Base-by-base conservation (phyloP, 75 land plant species). In the Selaginella moellendorffii region DNA sequence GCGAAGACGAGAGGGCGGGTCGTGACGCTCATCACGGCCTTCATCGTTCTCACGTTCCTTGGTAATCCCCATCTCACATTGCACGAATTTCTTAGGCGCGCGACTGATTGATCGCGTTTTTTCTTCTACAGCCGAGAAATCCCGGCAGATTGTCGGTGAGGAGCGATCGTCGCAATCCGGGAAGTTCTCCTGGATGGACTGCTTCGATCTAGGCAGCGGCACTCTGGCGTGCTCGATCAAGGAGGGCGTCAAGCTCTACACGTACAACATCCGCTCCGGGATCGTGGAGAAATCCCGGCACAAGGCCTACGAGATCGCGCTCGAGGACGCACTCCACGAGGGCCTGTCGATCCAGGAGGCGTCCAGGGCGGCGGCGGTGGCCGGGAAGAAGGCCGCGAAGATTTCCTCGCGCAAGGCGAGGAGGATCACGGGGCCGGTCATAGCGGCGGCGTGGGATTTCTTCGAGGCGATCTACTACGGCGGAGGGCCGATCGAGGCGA, bases 401-500 rank as follows among this genome's bases (percentile, higher is more conserved):
- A 52, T 68, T 20, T 84, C 81, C 28, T 64, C 82, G 0, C 29
- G 67, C 2, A 74, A 87, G 66, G 85, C 88, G 29, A 85, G 77
- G 27, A 74, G 97, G 28, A 87, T 87, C 27, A 71, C 75, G 30
- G 97, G 97, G 5, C 97, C 97, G 21, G 69, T 90, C 18, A 71
- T 90, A 17, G 77, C 97, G 21, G 83, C 93, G 5, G 93, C 83
- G 0, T 90, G 93, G 97, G 97, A 90, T 62, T 84, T 80, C 63
- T 84, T 90, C 63, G 97, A 90, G 83, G 97, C 92, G 18, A 58
- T 87, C 18, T 90, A 90, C 71, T 87, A 78, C 72, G 97, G 97
- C 19, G 97, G 97, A 20, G 78, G 80, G 17, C 29, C 82, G 19
- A 68, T 79, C 0, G 97, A 90, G 73, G 93, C 78, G 0, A 76